Conservation (phyloP, 306 rosid species). For the Cucurbita moschata region DNA sequence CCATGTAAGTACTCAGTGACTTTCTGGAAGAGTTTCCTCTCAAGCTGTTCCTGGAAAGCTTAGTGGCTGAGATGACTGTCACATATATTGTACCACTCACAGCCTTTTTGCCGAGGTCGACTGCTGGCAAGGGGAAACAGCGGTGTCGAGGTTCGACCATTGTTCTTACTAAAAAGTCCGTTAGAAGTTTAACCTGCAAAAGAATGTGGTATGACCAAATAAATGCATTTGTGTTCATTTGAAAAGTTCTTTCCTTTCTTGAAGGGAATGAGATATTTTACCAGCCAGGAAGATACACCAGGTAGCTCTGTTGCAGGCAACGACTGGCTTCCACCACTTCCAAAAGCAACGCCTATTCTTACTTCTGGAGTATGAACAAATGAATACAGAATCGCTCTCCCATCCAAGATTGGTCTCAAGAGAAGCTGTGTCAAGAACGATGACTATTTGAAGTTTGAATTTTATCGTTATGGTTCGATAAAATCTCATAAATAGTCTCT, state of each 20-base stretch:
- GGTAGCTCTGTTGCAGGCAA: constrained; percentile 95
- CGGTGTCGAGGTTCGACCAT: constrained; percentile 98
- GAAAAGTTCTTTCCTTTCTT: neutral
- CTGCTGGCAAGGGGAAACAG: constrained; percentile 72
- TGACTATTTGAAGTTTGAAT: no score
- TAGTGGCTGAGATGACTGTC: constrained; percentile 63
- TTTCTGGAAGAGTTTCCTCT: constrained; percentile 45
- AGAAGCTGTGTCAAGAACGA: constrained; percentile 39
- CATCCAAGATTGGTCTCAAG: constrained; percentile 60
- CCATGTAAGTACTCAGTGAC: constrained; percentile 26
- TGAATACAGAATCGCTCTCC: constrained; percentile 70
- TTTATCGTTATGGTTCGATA: no score
- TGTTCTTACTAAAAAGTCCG: constrained; percentile 65
- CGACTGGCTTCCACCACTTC: constrained; percentile 94
- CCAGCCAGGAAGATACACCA: constrained; percentile 93
- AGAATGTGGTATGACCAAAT: neutral
- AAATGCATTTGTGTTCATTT: neutral
- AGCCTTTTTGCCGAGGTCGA: constrained; percentile 53
- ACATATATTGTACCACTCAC: constrained; percentile 77
- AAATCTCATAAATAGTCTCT: no score
- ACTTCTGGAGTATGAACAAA: constrained; percentile 78
- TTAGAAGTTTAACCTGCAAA: constrained; percentile 59
- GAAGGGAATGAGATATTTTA: constrained; percentile 14
- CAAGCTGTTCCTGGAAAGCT: constrained; percentile 51
- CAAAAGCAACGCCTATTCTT: constrained; percentile 87